These are phyloP conservation scores for Sutorius australiensis DNA, from an alignment of 768 basidiomycete species.

Conservation along the genomic window DNA sequence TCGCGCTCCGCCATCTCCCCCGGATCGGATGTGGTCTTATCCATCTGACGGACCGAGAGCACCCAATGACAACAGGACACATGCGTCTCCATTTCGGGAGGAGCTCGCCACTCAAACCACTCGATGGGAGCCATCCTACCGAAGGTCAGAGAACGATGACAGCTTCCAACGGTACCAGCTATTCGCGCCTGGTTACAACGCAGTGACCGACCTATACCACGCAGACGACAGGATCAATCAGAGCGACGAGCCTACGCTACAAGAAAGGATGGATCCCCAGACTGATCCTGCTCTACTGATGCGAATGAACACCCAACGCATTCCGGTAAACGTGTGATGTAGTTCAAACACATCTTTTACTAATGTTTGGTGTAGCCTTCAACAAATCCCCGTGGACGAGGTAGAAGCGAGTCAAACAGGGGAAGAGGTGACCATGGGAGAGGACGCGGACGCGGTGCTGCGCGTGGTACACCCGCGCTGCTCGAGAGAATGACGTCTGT, in stretches of 20 bases:
- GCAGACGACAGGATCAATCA: conserved; percentile 7
- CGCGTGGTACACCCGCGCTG: conserved; percentile 17
- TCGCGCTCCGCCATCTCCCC: conserved; percentile 4
- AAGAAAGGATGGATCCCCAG: conserved; percentile 11
- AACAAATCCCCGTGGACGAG: conserved; percentile 19
- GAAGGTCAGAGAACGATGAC: conserved; percentile 14
- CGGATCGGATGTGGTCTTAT: conserved; percentile 7
- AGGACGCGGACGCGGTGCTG: conserved; percentile 20
- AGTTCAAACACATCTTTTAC: not conserved
- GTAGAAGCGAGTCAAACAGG: conserved; percentile 16
- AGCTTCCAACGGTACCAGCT: conserved; percentile 11
- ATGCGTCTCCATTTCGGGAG: not conserved
- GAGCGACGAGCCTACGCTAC: conserved; percentile 10
- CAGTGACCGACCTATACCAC: conserved; percentile 4
- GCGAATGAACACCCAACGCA: conserved; percentile 21
- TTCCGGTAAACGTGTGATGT: conserved; percentile 18
- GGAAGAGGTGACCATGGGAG: conserved; percentile 21
- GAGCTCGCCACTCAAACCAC: not conserved
- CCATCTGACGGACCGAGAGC: conserved; percentile 5
- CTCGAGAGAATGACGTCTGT: conserved; percentile 14
- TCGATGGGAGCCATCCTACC: conserved; percentile 10
- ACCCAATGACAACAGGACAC: conserved; percentile 6
- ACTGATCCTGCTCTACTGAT: conserved; percentile 21
- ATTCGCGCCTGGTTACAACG: not conserved
- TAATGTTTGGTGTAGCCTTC: conserved; percentile 10